Evolutionary conservation across 176 grass and related monocot genomes (phyloP).

Genomic region (Cenchrus purpureus): DNA sequence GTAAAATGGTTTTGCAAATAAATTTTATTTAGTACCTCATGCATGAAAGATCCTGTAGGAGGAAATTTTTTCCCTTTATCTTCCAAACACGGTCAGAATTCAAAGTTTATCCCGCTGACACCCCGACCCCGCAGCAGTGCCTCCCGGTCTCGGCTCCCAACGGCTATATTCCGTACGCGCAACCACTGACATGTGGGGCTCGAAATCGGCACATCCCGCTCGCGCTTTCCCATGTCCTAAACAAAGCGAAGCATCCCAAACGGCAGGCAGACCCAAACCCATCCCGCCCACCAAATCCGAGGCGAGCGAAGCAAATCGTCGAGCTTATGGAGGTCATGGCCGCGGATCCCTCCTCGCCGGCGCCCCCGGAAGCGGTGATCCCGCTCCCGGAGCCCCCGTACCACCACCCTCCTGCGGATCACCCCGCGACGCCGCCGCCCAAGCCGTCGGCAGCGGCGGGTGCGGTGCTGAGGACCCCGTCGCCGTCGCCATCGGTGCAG

Average conservation of each 20-base stretch:
- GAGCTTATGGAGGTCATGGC: conserved; percentile 38
- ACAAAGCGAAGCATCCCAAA: background rate
- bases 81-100: no score
- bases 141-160: background rate
- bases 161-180: conserved; percentile 29
- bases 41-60: no score
- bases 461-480: conserved; percentile 34
- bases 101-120: no score
- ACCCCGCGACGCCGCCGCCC: conserved; percentile 38
- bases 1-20: no score
- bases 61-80: no score
- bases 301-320: conserved; percentile 1
- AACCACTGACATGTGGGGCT: conserved; percentile 10
- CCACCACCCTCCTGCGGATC: conserved; percentile 30
- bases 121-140: no score
- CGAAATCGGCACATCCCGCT: background rate
- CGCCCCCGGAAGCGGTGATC: background rate
- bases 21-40: no score
- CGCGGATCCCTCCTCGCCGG: conserved; percentile 12
- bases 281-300: background rate
- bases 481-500: conserved; percentile 55
- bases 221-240: background rate
- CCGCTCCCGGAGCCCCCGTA: conserved; percentile 46
- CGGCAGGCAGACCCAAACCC: conserved; percentile 1
- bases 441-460: background rate